Conservation (phyloP, 306 rosid genomes). For the Benincasa hispida region DNA sequence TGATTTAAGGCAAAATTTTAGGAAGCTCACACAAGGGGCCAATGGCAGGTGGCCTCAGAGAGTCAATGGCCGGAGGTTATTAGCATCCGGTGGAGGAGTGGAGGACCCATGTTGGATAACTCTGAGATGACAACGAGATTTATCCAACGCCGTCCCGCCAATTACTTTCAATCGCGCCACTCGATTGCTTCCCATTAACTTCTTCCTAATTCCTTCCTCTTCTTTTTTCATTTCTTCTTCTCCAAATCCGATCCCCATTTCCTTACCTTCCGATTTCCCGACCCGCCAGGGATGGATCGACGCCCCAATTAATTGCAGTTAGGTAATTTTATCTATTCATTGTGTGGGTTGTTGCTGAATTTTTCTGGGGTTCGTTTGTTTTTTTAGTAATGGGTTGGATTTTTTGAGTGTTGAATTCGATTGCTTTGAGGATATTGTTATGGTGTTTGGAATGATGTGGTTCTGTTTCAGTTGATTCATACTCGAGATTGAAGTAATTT, state of each 20-base stretch:
- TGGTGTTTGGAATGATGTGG: background rate
- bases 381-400: background rate
- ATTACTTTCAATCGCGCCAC: background rate
- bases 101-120: background rate
- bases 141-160: slow-evolving; percentile 2
- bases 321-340: background rate
- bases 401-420: background rate
- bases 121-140: background rate
- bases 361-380: background rate
- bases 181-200: background rate
- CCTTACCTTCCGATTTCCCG: background rate
- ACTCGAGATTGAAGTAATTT: background rate
- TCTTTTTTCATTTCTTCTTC: too few relatives aligned
- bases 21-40: background rate
- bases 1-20: background rate
- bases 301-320: background rate
- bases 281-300: background rate
- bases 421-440: background rate
- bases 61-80: background rate
- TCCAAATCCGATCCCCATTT: background rate
- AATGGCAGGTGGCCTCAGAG: background rate
- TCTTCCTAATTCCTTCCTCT: background rate
- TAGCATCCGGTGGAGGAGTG: background rate
- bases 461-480: background rate
- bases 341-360: background rate